Percentiles rank a stretch among this genome's conserved stretches.
Evolutionary conservation across 768 basidiomycete species (phyloP).

Genomic region (Podaxis carcinomalis): DNA sequence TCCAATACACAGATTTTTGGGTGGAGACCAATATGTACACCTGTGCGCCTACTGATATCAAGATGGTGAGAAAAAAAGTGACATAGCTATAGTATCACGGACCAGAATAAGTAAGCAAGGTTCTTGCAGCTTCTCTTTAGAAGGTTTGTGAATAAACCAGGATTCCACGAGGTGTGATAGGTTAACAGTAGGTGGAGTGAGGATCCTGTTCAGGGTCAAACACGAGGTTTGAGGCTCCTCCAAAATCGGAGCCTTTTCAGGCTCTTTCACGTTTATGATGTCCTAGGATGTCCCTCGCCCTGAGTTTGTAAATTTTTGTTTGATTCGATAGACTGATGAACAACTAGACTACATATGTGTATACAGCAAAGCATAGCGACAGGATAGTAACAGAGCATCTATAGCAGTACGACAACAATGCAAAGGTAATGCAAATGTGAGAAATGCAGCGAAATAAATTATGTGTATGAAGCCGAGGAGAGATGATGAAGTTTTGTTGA

Average conservation of each 20-base stretch:
- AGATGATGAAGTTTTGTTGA: neutral
- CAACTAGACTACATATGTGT: neutral
- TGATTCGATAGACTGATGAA: neutral
- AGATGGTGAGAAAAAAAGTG: neutral
- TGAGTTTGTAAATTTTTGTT: neutral
- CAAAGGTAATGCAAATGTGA: neutral
- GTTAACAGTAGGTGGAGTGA: neutral
- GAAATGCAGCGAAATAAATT: neutral
- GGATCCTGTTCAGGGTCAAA: neutral
- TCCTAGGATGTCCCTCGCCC: neutral
- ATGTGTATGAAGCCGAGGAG: neutral
- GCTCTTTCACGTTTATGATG: too few species aligned
- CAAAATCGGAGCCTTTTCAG: too few species aligned
- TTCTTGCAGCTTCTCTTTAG: neutral
- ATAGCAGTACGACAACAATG: neutral
- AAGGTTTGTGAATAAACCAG: neutral
- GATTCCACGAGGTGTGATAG: neutral
- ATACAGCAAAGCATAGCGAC: neutral
- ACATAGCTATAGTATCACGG: neutral
- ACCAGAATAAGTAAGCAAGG: neutral
- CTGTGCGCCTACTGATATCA: neutral
- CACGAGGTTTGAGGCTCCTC: neutral
- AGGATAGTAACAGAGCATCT: neutral
- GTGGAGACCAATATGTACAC: neutral
- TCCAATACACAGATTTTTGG: neutral